Percentiles rank a stretch among this genome's conserved stretches.
Evolutionary conservation across 1,284 basidiomycete genomes (phyloP).

Genomic region (Tranzscheliella williamsii): DNA sequence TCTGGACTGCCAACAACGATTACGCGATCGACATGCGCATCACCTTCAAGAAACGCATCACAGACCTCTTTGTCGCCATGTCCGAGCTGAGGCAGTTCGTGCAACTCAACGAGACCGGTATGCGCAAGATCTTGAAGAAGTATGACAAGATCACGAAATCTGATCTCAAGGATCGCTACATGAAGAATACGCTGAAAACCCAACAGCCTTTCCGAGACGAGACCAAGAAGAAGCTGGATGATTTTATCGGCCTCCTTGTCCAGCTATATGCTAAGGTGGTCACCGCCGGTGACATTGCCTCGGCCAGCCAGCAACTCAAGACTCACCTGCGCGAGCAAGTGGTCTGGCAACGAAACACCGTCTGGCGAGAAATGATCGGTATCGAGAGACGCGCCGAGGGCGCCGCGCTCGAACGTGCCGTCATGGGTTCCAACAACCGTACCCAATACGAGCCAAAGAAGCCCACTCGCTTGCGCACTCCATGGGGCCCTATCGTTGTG

Average conservation of each 20-base stretch:
- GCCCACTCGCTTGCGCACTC: constrained; percentile 43
- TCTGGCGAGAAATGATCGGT: constrained; percentile 97
- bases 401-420: constrained; percentile 53
- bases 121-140: constrained; percentile 97
- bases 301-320: constrained; percentile 80
- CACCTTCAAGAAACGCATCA: constrained; percentile 87
- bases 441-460: constrained; percentile 28
- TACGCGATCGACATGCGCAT: constrained; percentile 87
- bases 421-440: constrained; percentile 39
- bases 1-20: constrained; percentile 81
- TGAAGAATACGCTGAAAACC: constrained; percentile 73
- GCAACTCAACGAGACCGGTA: constrained; percentile 89
- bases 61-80: constrained; percentile 74
- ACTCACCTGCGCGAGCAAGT: constrained; percentile 84
- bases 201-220: constrained; percentile 65
- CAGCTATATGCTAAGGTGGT: constrained; percentile 85
- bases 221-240: constrained; percentile 67
- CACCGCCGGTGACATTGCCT: constrained; percentile 72
- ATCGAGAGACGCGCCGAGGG: constrained; percentile 69
- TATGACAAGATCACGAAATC: constrained; percentile 93
- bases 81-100: constrained; percentile 89
- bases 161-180: constrained; percentile 80
- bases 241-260: constrained; percentile 69
- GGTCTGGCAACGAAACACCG: constrained; percentile 90
- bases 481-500: constrained; percentile 36